Conservation (phyloP, 2,329 filamentous ascomycete genomes). For the Trichophyton equinum region DNA sequence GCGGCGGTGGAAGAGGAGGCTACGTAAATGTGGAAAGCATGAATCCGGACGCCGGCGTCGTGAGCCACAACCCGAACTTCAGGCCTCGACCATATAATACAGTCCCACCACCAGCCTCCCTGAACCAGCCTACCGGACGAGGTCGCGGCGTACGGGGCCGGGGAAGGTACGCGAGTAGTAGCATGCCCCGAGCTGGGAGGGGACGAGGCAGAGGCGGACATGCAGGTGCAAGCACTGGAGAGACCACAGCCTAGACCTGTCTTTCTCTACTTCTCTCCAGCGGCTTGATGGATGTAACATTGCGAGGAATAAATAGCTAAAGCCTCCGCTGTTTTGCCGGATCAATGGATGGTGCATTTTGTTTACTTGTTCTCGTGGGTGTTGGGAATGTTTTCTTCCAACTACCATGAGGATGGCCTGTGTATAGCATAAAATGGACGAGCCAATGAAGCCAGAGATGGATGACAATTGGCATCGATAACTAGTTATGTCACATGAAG, state of each 20-base stretch:
- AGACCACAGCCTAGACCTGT: neutral
- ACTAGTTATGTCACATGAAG: neutral
- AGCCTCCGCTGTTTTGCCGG: neutral
- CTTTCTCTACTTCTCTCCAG: neutral
- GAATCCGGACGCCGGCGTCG: slow-evolving; percentile 38
- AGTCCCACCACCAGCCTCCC: slow-evolving; percentile 32
- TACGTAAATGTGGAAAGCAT: slow-evolving; percentile 31
- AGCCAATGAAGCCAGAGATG: neutral
- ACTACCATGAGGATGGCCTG: neutral
- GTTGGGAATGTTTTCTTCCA: neutral
- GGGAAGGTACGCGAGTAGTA: slow-evolving; percentile 6
- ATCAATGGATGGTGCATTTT: neutral
- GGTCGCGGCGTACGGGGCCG: slow-evolving; percentile 12
- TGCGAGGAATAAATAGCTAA: neutral
- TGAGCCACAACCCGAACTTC: slow-evolving; percentile 42
- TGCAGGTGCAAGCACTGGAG: neutral
- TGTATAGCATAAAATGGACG: neutral
- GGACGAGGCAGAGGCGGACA: slow-evolving; percentile 5
- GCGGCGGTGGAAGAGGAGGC: slow-evolving; percentile 14
- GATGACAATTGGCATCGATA: neutral
- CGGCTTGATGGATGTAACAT: neutral
- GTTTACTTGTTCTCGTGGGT: neutral
- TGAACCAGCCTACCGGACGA: slow-evolving; percentile 21
- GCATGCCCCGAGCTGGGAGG: neutral
- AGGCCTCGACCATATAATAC: slow-evolving; percentile 37